These are phyloP conservation scores for Marchantia paleacea DNA, from an alignment of 225 moss, liverwort and hornwort species.

Conservation along the genomic window DNA sequence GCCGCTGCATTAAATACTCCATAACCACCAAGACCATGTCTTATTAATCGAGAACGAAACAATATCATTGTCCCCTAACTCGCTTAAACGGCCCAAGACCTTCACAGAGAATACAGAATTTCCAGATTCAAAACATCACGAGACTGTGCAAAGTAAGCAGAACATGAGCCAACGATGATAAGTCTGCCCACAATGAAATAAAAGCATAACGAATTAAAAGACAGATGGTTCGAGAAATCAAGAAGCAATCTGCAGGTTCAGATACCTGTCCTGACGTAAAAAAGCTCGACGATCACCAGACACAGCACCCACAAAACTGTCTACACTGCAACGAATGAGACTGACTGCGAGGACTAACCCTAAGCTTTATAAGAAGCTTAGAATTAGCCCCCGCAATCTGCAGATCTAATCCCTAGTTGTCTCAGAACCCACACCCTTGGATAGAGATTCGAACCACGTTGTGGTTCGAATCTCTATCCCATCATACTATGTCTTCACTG, in stretches of 20 bases:
- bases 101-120: background rate
- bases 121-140: background rate
- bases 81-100: background rate
- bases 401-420: too few relatives aligned
- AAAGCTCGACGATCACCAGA: background rate
- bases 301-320: too few relatives aligned
- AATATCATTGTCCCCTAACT: background rate
- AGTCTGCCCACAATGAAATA: background rate
- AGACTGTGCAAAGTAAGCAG: background rate
- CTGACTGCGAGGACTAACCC: too few relatives aligned
- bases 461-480: too few relatives aligned
- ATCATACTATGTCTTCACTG: too few relatives aligned
- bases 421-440: too few relatives aligned
- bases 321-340: too few relatives aligned
- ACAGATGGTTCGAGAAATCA: background rate
- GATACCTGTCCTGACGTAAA: background rate
- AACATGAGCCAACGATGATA: background rate
- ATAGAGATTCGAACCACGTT: too few relatives aligned
- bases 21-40: background rate
- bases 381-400: too few relatives aligned
- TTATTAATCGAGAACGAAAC: background rate
- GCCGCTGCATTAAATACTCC: conserved; percentile 40
- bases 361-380: too few relatives aligned
- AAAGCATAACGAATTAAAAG: background rate
- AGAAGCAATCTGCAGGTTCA: background rate